Percentiles rank a stretch among this genome's conserved stretches.
Conservation (phyloP, 306 rosid species). For the Medicago arabica region DNA sequence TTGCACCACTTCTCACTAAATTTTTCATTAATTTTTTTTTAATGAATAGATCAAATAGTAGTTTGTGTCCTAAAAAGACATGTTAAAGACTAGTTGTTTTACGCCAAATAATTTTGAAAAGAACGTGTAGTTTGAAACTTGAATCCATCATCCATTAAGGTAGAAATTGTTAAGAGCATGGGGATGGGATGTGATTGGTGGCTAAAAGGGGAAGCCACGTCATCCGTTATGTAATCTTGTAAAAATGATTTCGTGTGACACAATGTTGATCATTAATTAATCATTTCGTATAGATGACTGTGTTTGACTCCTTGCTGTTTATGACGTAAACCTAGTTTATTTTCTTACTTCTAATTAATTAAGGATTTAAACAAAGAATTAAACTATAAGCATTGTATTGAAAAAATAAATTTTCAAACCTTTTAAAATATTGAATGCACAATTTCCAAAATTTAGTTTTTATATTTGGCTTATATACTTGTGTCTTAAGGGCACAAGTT, state of each 20-base stretch:
- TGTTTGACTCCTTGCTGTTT: constrained; percentile 32
- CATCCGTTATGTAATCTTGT: constrained; percentile 2
- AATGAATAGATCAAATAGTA: too few species aligned
- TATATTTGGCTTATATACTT: too few species aligned
- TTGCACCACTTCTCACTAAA: too few species aligned
- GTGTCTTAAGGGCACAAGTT: too few species aligned
- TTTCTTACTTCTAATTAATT: background rate
- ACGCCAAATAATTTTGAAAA: background rate
- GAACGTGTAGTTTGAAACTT: constrained; percentile 12
- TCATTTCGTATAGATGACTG: constrained; percentile 5
- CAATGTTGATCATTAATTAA: background rate
- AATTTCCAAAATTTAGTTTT: too few species aligned
- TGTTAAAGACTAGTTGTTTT: too few species aligned
- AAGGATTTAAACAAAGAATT: too few species aligned
- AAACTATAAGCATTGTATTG: too few species aligned
- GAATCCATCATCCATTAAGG: background rate
- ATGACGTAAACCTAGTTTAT: constrained; percentile 25
- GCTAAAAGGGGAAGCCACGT: background rate
- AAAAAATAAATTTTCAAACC: too few species aligned
- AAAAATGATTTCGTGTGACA: constrained; percentile 18
- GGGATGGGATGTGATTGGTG: background rate
- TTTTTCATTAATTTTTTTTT: too few species aligned
- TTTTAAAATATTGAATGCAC: too few species aligned
- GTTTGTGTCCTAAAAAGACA: too few species aligned
- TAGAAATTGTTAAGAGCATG: background rate